Base-by-base conservation (phyloP, 2,329 filamentous ascomycete genomes). In the Trichoderma polysporum region DNA sequence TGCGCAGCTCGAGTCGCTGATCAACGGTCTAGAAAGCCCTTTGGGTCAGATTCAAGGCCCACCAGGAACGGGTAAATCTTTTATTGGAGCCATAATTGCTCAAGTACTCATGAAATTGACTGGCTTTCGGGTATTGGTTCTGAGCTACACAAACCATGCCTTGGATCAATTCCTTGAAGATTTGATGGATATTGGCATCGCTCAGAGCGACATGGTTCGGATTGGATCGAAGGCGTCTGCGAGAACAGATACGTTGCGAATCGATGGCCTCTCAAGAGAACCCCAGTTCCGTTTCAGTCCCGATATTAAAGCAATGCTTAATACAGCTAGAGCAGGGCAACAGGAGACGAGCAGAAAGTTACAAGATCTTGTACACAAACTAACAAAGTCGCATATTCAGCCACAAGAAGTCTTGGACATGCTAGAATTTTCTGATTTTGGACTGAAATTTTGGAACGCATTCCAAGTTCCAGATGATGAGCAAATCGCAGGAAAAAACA, bases 41-140 rank as follows among this genome's bases (percentile, higher is more conserved):
- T 75, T 92, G 0, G 87, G 85, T 56, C 74, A 89, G 0, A 90
- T 93, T 1, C 90, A 92, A 78, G 91, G 91, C 0, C 91, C 91
- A 1, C 91, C 91, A 70, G 90, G 89, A 0, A 93, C 90, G 0
- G 91, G 91, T 1, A 94, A 94, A 70, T 92, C 90, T 0, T 91
- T 91, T 69, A 84, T 92, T 2, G 91, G 91, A 0, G 87, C 90
- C 0, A 77, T 90, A 2, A 79, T 89, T 1, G 84, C 86, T 0
- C 88, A 88, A 61, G 75, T 81, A 0, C 73, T 93, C 0, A 76
- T 87, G 22, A 73, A 85, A 0, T 71, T 80, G 5, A 86, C 84
- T 0, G 22, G 70, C 0, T 79, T 85, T 31, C 85, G 74, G 0
- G 84, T 93, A 0, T 79, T 94, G 0, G 84, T 93, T 0, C 75